Conservation (phyloP, 2,329 filamentous ascomycete species). For the Ophiognomonia clavigignenti-juglandacearum region DNA sequence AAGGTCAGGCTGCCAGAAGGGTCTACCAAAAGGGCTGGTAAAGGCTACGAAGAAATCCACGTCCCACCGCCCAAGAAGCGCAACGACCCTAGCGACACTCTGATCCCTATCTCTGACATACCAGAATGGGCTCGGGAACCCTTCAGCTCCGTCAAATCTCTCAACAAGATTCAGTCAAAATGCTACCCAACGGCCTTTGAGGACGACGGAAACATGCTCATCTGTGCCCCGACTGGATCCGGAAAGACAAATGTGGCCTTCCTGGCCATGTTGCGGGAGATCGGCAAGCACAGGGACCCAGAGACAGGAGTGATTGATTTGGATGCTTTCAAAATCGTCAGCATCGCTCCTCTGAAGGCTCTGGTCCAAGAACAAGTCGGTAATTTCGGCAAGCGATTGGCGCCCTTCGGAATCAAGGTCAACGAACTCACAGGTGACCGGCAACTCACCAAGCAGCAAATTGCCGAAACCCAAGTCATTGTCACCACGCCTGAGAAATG, state of each 20-base stretch:
- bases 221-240: constrained; percentile 94
- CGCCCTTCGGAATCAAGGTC: constrained; percentile 86
- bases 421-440: constrained; percentile 96
- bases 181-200: constrained; percentile 89
- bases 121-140: constrained; percentile 88
- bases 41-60: constrained; percentile 98
- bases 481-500: constrained; percentile 98
- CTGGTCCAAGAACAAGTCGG: constrained; percentile 97
- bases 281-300: constrained; percentile 89
- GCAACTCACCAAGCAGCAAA: constrained; percentile 97
- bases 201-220: constrained; percentile 94
- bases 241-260: constrained; percentile 99
- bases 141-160: constrained; percentile 78
- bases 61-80: constrained; percentile 90
- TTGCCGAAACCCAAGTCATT: constrained; percentile 95
- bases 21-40: constrained; percentile 91
- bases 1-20: constrained; percentile 91
- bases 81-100: constrained; percentile 71
- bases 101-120: constrained; percentile 80
- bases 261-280: constrained; percentile 91
- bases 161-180: constrained; percentile 94
- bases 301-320: constrained; percentile 90
- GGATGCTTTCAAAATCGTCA: constrained; percentile 97
- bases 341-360: constrained; percentile 93
- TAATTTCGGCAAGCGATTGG: constrained; percentile 88